Evolutionary conservation across 192 early-diverging fungal species (phyloP).

Genomic region (Linnemannia exigua): DNA sequence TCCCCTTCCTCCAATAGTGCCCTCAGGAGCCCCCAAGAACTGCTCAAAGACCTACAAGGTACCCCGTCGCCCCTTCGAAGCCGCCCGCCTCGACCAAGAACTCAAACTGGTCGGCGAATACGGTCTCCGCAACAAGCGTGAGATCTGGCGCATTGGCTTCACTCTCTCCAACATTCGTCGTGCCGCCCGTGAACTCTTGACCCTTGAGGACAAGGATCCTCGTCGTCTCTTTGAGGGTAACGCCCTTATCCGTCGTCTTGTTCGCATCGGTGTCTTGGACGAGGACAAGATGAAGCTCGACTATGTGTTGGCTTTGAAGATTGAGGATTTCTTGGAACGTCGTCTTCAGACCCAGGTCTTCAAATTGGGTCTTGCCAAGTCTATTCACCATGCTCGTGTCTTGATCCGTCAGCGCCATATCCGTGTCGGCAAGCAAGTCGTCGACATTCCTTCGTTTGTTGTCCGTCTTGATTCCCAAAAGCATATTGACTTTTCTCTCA

Average conservation of each 20-base stretch:
- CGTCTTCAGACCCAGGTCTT: constrained; percentile 99
- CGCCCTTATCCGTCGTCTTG: constrained; percentile 97
- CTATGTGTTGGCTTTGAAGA: constrained; percentile 96
- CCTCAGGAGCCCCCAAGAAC: constrained; percentile 59
- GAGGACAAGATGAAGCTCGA: constrained; percentile 98
- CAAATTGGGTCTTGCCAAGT: constrained; percentile 97
- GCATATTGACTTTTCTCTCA: constrained; percentile 78
- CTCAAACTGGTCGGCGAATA: constrained; percentile 96
- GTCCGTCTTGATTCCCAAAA: constrained; percentile 80
- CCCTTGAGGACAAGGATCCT: constrained; percentile 95
- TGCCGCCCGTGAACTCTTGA: constrained; percentile 99
- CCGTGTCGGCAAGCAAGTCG: constrained; percentile 96
- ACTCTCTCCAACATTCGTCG: constrained; percentile 99
- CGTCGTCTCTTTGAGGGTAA: constrained; percentile 99
- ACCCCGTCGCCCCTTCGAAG: constrained; percentile 95
- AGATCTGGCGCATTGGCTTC: constrained; percentile 97
- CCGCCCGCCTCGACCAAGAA: constrained; percentile 95
- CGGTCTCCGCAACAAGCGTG: constrained; percentile 98
- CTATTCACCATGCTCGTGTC: constrained; percentile 98
- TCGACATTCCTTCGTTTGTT: constrained; percentile 95
- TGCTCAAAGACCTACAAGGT: constrained; percentile 92
- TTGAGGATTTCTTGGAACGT: constrained; percentile 98
- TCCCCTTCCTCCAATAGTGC: constrained; percentile 38
- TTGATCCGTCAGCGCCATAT: constrained; percentile 98
- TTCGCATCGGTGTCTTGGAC: constrained; percentile 98